Evolutionary conservation across 495 filamentous ascomycete genomes (phyloP), one percentile per base, ranked within the genome.

Genomic region (Trichoderma gamsii): DNA sequence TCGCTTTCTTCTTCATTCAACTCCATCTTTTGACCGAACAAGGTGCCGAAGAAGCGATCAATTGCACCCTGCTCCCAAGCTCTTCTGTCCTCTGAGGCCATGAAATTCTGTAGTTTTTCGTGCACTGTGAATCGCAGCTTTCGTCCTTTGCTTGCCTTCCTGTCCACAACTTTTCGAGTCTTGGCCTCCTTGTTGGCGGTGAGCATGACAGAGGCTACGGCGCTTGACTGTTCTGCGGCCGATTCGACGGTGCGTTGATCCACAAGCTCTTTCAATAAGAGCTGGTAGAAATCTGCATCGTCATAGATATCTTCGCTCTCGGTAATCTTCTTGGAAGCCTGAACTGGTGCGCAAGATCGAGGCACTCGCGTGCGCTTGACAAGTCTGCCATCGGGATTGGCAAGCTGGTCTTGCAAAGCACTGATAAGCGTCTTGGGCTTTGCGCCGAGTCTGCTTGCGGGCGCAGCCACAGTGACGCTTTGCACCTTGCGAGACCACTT

Each of bases 81-180:
- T 3, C 88, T 84, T 38, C 90, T 80, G 74, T 96, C 91, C 75
- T 96, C 91, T 0, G 94, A 90, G 38, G 92, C 93, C 93, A 97
- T 97, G 75, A 98, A 98, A 79, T 97, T 97, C 81, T 95, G 91
- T 70, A 99, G 77, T 78, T 97, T 98, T 80, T 98, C 93, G 73
- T 98, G 94, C 21, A 98, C 92, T 63, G 89, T 92, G 78, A 90
- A 98, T 59, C 90, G 81, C 86, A 99, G 85, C 79, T 97, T 99
- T 65, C 95, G 81, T 6, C 95, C 95, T 79, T 98, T 98, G 72
- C 92, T 96, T 13, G 96, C 96, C 71, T 92, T 94, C 18, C 92
- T 92, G 79, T 99, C 95, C 21, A 98, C 89, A 43, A 87, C 82
- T 71, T 91, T 90, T 78, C 89, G 89, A 23, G 87, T 86, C 76